Percentiles rank a stretch among this genome's conserved stretches.
Conservation (phyloP, 331 rosid genomes). For the Phaseolus coccineus region DNA sequence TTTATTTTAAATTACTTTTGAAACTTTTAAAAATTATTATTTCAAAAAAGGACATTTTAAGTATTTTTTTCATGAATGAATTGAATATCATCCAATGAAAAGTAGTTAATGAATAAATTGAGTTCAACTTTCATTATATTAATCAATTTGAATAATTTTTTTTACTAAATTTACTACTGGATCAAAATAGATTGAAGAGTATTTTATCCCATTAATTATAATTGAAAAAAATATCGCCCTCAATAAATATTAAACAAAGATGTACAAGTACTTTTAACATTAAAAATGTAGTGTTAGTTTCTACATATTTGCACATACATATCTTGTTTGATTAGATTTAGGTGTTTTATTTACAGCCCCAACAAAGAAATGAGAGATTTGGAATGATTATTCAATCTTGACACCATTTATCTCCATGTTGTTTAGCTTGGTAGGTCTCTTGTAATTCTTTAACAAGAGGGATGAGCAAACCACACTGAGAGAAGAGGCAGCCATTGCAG, state of each 20-base stretch:
- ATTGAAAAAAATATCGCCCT: too few species aligned
- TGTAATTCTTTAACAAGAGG: constrained; percentile 74
- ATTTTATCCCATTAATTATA: too few species aligned
- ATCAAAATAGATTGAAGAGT: too few species aligned
- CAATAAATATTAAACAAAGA: neutral
- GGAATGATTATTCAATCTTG: constrained; percentile 45
- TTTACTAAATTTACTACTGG: too few species aligned
- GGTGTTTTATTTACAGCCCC: neutral
- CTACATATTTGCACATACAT: neutral
- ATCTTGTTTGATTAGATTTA: neutral
- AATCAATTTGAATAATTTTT: too few species aligned
- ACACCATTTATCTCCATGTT: constrained; percentile 60
- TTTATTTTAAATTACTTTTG: too few species aligned
- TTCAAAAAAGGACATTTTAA: too few species aligned
- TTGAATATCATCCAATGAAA: too few species aligned
- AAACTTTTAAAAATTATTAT: too few species aligned
- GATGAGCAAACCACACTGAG: constrained; percentile 93
- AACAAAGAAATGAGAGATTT: neutral
- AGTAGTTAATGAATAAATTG: too few species aligned
- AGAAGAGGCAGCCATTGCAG: constrained; percentile 99
- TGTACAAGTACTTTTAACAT: neutral
- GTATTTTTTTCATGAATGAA: too few species aligned
- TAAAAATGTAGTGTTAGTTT: neutral
- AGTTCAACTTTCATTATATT: too few species aligned
- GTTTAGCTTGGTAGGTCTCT: constrained; percentile 72